These are phyloP conservation scores for Tilletia indica DNA, from an alignment of 1,284 basidiomycete genomes.

Conservation along the genomic window DNA sequence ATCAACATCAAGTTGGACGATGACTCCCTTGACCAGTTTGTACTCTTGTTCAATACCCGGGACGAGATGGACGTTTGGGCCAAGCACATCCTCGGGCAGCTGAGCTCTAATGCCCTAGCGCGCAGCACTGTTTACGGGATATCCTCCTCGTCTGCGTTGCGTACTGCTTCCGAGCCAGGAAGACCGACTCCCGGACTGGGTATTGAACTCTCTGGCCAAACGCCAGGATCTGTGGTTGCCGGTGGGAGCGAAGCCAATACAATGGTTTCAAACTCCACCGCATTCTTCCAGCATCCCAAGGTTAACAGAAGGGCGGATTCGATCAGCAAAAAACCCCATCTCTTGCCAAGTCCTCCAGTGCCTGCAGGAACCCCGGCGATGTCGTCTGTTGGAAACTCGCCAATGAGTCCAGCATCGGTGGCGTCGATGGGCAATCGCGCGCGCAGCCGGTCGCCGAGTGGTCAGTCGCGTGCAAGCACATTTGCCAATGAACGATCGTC, in stretches of 20 bases:
- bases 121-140: constrained; percentile 8
- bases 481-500: background rate
- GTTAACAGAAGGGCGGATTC: background rate
- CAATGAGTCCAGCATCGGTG: background rate
- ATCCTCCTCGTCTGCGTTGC: background rate
- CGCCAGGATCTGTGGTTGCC: too few species aligned
- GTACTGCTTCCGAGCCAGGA: background rate
- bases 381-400: background rate
- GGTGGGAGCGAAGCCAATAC: too few species aligned
- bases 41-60: constrained; percentile 76
- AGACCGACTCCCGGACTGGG: background rate
- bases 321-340: background rate
- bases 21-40: constrained; percentile 84
- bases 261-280: background rate
- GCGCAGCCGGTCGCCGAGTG: constrained; percentile 5
- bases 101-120: background rate
- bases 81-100: constrained; percentile 1
- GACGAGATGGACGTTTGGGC: constrained; percentile 61
- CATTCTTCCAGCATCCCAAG: background rate
- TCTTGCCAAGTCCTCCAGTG: background rate
- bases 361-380: background rate
- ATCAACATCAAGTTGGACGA: constrained; percentile 94
- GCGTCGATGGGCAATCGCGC: background rate
- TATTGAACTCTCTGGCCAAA: background rate
- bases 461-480: background rate